phyloP scores from a whole-genome alignment of 2,329 filamentous ascomycete genomes.

The Aspergillus proliferans region DNA sequence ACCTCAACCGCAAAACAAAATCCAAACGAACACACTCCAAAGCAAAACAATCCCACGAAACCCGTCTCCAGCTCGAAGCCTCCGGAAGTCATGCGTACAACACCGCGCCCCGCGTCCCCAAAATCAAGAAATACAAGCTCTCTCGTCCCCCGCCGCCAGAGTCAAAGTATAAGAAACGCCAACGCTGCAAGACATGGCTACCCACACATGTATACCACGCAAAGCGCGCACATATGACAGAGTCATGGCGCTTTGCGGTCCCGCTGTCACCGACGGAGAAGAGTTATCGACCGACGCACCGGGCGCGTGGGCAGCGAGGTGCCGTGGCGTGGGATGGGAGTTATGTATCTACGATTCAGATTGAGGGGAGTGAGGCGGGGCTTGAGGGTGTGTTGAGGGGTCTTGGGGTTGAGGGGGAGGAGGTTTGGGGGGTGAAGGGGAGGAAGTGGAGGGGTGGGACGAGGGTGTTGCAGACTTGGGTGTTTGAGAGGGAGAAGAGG shows the following conservation, averaged over 20 bases:
- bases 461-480: slow-evolving; percentile 53
- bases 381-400: slow-evolving; percentile 61
- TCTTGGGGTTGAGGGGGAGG: slow-evolving; percentile 55
- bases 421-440: slow-evolving; percentile 58
- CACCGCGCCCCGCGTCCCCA: slow-evolving; percentile 47
- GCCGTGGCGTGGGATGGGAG: slow-evolving; percentile 89
- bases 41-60: slow-evolving; percentile 29
- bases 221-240: slow-evolving; percentile 84
- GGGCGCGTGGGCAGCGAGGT: slow-evolving; percentile 67
- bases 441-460: slow-evolving; percentile 65
- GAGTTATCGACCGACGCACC: slow-evolving; percentile 79
- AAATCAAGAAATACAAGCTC: slow-evolving; percentile 64
- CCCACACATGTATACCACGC: slow-evolving; percentile 93
- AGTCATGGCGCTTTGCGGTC: slow-evolving; percentile 86
- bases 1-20: slow-evolving; percentile 48
- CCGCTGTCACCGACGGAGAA: slow-evolving; percentile 84
- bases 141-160: slow-evolving; percentile 58
- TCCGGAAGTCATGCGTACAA: slow-evolving; percentile 25
- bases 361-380: slow-evolving; percentile 62
- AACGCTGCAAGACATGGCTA: slow-evolving; percentile 84
- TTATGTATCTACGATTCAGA: slow-evolving; percentile 79
- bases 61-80: slow-evolving; percentile 15
- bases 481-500: slow-evolving; percentile 49
- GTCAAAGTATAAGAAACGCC: slow-evolving; percentile 75
- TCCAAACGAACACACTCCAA: slow-evolving; percentile 40